Percentiles rank a stretch among this genome's conserved stretches.
These are phyloP conservation scores for Nematodospora valgi DNA, from an alignment of 805 yeast genomes.

Conservation along the genomic window DNA sequence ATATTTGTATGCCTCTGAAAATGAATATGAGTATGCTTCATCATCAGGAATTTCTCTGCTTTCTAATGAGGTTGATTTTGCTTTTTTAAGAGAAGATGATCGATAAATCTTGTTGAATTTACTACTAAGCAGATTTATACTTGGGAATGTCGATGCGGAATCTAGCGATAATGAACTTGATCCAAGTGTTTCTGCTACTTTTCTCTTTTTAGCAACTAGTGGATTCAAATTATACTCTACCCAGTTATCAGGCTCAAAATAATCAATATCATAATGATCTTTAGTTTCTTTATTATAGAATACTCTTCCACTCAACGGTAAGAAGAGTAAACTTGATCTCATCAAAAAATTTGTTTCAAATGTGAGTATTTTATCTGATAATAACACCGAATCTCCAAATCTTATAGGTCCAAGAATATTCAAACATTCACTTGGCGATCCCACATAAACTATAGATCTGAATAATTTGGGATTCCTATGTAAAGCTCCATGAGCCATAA, in stretches of 20 bases:
- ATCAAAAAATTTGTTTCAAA: conserved; percentile 82
- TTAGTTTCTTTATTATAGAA: conserved; percentile 62
- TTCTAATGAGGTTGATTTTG: conserved; percentile 6
- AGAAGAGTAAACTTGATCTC: conserved; percentile 77
- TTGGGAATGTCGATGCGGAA: conserved; percentile 15
- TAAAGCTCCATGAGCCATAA: conserved; percentile 77
- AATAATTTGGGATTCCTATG: conserved; percentile 64
- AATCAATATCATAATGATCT: conserved; percentile 63
- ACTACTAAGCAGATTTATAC: conserved; percentile 24
- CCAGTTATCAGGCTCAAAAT: conserved; percentile 80
- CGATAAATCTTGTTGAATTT: conserved; percentile 24
- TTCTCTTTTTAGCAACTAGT: conserved; percentile 48
- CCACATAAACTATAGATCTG: conserved; percentile 76
- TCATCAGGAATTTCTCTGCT: conserved; percentile 6
- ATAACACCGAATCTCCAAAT: conserved; percentile 74
- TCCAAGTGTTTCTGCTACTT: conserved; percentile 7
- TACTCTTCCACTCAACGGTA: conserved; percentile 73
- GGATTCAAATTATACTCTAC: conserved; percentile 72
- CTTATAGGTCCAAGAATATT: conserved; percentile 84
- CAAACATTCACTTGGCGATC: conserved; percentile 80
- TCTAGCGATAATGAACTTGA: conserved; percentile 5
- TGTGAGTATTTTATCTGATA: conserved; percentile 71
- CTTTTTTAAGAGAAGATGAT: conserved; percentile 15
- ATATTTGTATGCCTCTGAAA: conserved; percentile 62
- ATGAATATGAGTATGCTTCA: conserved; percentile 27